Percentiles rank a stretch among this genome's conserved stretches.
Conservation (phyloP, 78 protist species). For the Speleostelium caveatum region DNA sequence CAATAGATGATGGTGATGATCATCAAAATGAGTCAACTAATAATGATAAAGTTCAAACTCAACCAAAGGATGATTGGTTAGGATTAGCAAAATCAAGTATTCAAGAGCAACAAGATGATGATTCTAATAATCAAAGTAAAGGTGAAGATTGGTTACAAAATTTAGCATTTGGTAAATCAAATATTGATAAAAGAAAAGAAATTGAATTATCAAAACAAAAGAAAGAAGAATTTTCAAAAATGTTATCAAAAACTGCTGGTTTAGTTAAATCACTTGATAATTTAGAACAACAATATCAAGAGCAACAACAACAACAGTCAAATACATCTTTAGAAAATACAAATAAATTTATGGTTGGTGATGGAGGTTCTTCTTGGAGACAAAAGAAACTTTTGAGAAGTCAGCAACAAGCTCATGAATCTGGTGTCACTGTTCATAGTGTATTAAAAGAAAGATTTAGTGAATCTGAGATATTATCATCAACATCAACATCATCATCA, state of each 20-base stretch:
- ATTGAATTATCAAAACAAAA: conserved; percentile 17
- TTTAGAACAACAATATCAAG: not conserved
- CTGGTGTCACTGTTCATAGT: not conserved
- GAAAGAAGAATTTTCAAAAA: not conserved
- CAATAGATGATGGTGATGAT: not conserved
- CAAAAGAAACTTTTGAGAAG: conserved; percentile 42
- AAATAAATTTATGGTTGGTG: conserved; percentile 34
- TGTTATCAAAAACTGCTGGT: conserved; percentile 48
- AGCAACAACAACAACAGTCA: not conserved
- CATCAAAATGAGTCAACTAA: not conserved
- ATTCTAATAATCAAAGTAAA: not conserved
- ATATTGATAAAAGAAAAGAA: conserved; percentile 4
- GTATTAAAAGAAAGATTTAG: conserved; percentile 41
- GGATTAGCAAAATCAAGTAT: not conserved
- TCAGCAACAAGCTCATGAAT: conserved; percentile 54
- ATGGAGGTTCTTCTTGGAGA: conserved; percentile 78
- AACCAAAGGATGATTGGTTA: conserved; percentile 53
- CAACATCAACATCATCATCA: not conserved
- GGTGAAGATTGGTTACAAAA: conserved; percentile 19
- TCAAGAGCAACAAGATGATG: not conserved
- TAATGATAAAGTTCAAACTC: not conserved
- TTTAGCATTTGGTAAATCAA: not conserved
- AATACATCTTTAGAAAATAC: not conserved
- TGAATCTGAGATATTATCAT: not conserved
- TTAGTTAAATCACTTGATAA: conserved; percentile 11